Evolutionary conservation across 148 eudicot species (phyloP).

Genomic region (Rhododendron williamsianum): DNA sequence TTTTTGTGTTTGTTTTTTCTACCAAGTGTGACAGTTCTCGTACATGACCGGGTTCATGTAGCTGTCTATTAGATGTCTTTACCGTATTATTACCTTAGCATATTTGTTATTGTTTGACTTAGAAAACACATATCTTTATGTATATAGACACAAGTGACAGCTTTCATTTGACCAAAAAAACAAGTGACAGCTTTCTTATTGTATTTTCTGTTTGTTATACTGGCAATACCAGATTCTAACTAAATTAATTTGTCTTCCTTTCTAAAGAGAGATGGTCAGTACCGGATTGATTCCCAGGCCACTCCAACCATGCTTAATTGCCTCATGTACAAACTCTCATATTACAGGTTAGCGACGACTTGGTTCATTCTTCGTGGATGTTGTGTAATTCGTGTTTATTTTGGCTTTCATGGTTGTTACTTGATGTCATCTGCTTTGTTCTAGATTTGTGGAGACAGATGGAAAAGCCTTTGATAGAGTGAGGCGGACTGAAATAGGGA

Average conservation of each 20-base stretch:
- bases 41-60: background rate
- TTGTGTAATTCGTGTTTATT: background rate
- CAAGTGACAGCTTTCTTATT: background rate
- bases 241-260: slow-evolving; percentile 12
- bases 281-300: slow-evolving; percentile 86
- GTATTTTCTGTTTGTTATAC: background rate
- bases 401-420: slow-evolving; percentile 3
- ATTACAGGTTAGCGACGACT: slow-evolving; percentile 56
- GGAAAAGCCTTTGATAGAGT: slow-evolving; percentile 91
- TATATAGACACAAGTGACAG: background rate
- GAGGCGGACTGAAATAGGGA: slow-evolving; percentile 89
- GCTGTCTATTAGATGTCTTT: background rate
- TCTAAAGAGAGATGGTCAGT: slow-evolving; percentile 88
- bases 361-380: background rate
- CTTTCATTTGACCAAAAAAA: background rate
- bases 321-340: slow-evolving; percentile 94
- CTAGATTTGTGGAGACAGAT: slow-evolving; percentile 94
- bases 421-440: slow-evolving; percentile 14
- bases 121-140: background rate
- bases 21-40: background rate
- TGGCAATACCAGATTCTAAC: background rate
- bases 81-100: background rate
- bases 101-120: background rate
- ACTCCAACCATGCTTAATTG: slow-evolving; percentile 89
- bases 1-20: background rate